These are phyloP conservation scores for Hyaloperonospora arabidopsidis DNA, from an alignment of 352 stramenopile species.

Conservation along the genomic window DNA sequence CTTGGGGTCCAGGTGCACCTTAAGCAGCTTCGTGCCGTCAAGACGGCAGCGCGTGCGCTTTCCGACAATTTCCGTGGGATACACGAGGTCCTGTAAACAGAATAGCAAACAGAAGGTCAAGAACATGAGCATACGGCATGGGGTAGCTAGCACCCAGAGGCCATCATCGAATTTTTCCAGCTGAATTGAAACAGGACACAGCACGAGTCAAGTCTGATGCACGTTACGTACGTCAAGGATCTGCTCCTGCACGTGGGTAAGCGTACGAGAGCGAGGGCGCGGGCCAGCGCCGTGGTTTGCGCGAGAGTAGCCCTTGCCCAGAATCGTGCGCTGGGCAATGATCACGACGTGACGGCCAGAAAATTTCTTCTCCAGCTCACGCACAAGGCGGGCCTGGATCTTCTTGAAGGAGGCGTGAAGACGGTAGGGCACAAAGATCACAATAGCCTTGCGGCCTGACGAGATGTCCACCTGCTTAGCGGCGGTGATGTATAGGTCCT, in stretches of 20 bases:
- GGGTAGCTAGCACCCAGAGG: conserved; percentile 85
- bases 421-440: conserved; percentile 98
- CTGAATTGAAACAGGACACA: conserved; percentile 5
- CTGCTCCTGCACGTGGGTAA: conserved; percentile 97
- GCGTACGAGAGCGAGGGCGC: conserved; percentile 94
- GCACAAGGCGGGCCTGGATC: conserved; percentile 96
- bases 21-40: conserved; percentile 96
- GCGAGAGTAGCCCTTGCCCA: conserved; percentile 95
- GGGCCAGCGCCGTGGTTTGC: conserved; percentile 92
- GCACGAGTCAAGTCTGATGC: conserved; percentile 1
- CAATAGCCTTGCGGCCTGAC: conserved; percentile 93
- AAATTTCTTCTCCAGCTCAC: conserved; percentile 99
- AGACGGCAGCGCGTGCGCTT: conserved; percentile 97
- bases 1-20: conserved; percentile 98
- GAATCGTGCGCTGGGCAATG: conserved; percentile 98
- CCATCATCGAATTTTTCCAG: conserved; percentile 72
- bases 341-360: conserved; percentile 97
- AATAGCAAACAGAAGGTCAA: conserved; percentile 15
- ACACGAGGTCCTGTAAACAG: conserved; percentile 93
- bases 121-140: conserved; percentile 81
- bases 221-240: conserved; percentile 93
- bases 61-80: conserved; percentile 99
- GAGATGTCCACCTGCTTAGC: conserved; percentile 98
- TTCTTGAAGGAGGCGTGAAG: conserved; percentile 97
- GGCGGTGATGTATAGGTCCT: conserved; percentile 97